These are phyloP conservation scores for Colletotrichum shisoi DNA, from an alignment of 2,329 filamentous ascomycete genomes.

Conservation along the genomic window DNA sequence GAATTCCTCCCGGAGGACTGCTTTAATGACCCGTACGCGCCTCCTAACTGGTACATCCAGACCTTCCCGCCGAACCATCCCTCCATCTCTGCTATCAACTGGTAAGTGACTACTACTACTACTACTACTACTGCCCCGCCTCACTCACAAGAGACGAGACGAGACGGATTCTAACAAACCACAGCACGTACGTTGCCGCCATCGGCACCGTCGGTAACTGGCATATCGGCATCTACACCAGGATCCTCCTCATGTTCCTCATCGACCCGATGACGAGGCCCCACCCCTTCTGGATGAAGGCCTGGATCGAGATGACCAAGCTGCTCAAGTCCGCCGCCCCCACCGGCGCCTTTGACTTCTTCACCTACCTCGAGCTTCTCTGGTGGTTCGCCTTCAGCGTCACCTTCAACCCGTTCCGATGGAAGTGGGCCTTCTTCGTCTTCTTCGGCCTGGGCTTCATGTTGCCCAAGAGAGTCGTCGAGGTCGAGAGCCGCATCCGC, in stretches of 20 bases:
- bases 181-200: slow-evolving; percentile 79
- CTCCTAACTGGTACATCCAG: slow-evolving; percentile 89
- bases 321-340: slow-evolving; percentile 74
- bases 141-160: too few species aligned
- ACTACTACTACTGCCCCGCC: not conserved
- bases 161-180: not conserved
- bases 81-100: slow-evolving; percentile 80
- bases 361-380: slow-evolving; percentile 83
- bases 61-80: slow-evolving; percentile 80
- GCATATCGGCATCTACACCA: slow-evolving; percentile 89
- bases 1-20: slow-evolving; percentile 76
- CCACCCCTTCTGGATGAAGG: slow-evolving; percentile 76
- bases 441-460: slow-evolving; percentile 76
- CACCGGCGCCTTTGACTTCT: slow-evolving; percentile 84
- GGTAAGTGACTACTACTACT: slow-evolving; percentile 40
- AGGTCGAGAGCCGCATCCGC: slow-evolving; percentile 68
- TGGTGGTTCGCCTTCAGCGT: slow-evolving; percentile 88
- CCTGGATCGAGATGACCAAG: slow-evolving; percentile 86
- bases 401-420: slow-evolving; percentile 81
- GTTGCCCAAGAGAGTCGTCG: slow-evolving; percentile 72
- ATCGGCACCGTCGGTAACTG: slow-evolving; percentile 86
- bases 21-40: slow-evolving; percentile 76
- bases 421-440: slow-evolving; percentile 89
- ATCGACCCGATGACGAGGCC: slow-evolving; percentile 79
- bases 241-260: slow-evolving; percentile 86